These are phyloP conservation scores for Russula emetica DNA, from an alignment of 768 basidiomycete genomes.

Conservation along the genomic window DNA sequence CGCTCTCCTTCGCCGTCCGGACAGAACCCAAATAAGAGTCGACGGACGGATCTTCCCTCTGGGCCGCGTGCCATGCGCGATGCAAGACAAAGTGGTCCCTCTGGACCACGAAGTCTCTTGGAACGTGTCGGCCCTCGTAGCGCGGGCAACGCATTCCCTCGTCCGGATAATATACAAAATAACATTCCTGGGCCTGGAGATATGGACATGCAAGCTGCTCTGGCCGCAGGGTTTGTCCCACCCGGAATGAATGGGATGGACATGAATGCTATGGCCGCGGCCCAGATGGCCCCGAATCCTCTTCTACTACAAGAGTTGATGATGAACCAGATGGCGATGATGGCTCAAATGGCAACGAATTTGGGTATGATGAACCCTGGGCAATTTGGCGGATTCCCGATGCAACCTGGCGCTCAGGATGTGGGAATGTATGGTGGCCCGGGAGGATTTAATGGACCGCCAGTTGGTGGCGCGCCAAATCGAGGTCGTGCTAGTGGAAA, in stretches of 20 bases:
- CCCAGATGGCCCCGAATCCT: conserved; percentile 49
- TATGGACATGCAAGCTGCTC: conserved; percentile 45
- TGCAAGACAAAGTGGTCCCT: conserved; percentile 33
- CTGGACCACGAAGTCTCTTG: conserved; percentile 59
- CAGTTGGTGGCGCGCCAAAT: conserved; percentile 45
- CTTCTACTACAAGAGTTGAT: conserved; percentile 83
- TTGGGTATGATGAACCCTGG: conserved; percentile 75
- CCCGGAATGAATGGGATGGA: conserved; percentile 49
- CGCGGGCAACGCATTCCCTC: conserved; percentile 7
- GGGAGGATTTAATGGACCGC: conserved; percentile 32
- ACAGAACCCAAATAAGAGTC: conserved; percentile 51
- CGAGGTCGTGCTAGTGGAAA: conserved; percentile 38
- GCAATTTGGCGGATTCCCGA: conserved; percentile 58
- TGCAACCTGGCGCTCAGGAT: conserved; percentile 47
- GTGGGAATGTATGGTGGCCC: conserved; percentile 44
- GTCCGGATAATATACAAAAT: conserved; percentile 65
- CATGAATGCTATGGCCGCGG: conserved; percentile 55
- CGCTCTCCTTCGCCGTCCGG: conserved; percentile 31
- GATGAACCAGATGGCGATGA: conserved; percentile 88
- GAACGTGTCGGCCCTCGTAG: conserved; percentile 62
- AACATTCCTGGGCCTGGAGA: conserved; percentile 58
- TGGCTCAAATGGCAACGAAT: conserved; percentile 86
- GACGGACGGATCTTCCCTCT: conserved; percentile 74
- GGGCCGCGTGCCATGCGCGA: conserved; percentile 78
- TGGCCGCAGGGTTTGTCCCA: conserved; percentile 36